Evolutionary conservation across 805 yeast genomes (phyloP), one percentile per base, ranked within the genome.

Genomic region (Ascoidea rubescens): DNA sequence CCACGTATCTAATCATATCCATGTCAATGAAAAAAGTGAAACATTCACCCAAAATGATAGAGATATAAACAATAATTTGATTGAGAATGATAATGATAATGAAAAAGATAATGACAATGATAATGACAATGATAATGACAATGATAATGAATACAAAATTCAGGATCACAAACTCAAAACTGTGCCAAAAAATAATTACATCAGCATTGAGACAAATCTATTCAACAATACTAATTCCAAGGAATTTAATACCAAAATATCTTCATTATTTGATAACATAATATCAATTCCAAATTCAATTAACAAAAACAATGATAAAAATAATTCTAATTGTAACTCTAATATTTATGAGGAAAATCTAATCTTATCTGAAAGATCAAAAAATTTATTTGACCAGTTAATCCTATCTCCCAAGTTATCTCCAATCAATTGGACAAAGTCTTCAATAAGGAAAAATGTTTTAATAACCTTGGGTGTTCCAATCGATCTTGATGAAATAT

Each of bases 401-500:
- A 68, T 78, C 2, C 67, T 69, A 7, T 52, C 70, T 14, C 79
- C 80, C 0, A 71, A 72, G 49, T 63, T 78, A 42, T 73, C 72
- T 32, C 84, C 82, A 1, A 73, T 81, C 16, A 81, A 80, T 54
- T 87, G 95, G 95, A 75, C 74, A 47, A 73, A 73, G 51, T 82
- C 86, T 61, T 71, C 79, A 17, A 73, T 84, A 30, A 75, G 89
- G 50, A 76, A 84, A 58, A 79, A 77, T 57, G 64, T 87, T 37
- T 69, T 84, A 37, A 69, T 82, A 17, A 75, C 80, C 32, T 67
- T 87, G 47, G 89, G 90, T 1, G 74, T 87, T 1, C 95, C 95
- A 0, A 75, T 85, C 46, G 82, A 83, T 58, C 67, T 82, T 14
- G 88, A 82, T 62, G 85, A 82, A 59, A 54, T 75, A 55, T 56